Base-by-base conservation (phyloP, 1,284 basidiomycete species). In the Trichosporon faecale region DNA sequence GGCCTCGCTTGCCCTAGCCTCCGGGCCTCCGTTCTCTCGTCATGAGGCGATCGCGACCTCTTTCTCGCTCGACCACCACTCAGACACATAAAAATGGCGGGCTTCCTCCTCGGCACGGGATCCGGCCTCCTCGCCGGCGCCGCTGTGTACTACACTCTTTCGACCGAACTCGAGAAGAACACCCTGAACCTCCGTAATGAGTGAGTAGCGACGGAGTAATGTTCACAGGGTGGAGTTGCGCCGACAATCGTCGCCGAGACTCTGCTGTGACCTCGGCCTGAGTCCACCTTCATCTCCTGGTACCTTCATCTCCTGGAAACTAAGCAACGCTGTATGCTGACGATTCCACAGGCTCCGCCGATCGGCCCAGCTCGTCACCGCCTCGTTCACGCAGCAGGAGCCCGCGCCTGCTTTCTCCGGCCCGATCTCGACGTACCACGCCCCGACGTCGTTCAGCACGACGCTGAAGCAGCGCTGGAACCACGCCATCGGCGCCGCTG, bases 121-220 rank as follows among this genome's bases (percentile, higher is more conserved):
- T 76, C 77, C 11, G 81, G 81, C 64, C 69, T 81, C 11, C 72
- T 80, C 31, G 79, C 81, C 21, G 77, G 79, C 29, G 81, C 79
- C 16, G 78, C 78, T 16, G 80, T 82, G n/a, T 82, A 81, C 73
- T 82, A 81, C 70, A 80, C 79, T 35, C 72, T 82, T 21, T 79
- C 81, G 27, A 76, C 76, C 29, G 71, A 67, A 27, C 66, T 81
- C 46, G 68, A 67, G 33, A 70, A 73, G 49, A 70, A 68, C 27
- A 79, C 79, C 1, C 70, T 75, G 16, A 57, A 69, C 3, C 69
- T 80, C 1, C 74, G 75, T 31, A 70, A 73, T 8, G 78, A 81
- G 80, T 82, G 71, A 78, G 79, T 81, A 18, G 40, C 18, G 14
- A 16, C 7, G 46, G 18, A 52, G 49, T 52, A 52, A 52, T 52